These are phyloP conservation scores for Cordyceps javanica DNA, from an alignment of 2,329 filamentous ascomycete genomes.

Conservation along the genomic window DNA sequence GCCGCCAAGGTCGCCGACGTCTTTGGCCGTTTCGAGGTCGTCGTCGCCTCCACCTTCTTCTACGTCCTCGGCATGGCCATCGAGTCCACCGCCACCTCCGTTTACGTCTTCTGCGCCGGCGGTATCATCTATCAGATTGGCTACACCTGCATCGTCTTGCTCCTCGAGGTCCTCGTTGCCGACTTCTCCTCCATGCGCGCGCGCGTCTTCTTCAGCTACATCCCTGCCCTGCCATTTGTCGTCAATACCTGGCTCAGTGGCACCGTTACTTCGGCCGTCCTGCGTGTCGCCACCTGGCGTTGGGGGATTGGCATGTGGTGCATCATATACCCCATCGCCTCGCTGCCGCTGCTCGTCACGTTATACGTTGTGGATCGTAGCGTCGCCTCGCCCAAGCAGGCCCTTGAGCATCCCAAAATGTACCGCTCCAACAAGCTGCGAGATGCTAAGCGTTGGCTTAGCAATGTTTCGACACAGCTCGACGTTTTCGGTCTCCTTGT, in stretches of 20 bases:
- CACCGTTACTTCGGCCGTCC: constrained; percentile 45
- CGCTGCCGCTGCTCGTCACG: constrained; percentile 46
- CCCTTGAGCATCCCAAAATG: not conserved
- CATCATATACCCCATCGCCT: constrained; percentile 52
- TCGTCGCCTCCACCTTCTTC: constrained; percentile 49
- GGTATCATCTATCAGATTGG: constrained; percentile 53
- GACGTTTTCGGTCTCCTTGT: constrained; percentile 45
- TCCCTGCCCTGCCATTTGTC: constrained; percentile 54
- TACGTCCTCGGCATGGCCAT: constrained; percentile 49
- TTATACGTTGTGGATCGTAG: constrained; percentile 29
- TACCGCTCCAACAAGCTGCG: not conserved
- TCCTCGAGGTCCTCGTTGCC: constrained; percentile 55
- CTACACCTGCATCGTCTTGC: constrained; percentile 50
- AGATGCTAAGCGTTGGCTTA: not conserved
- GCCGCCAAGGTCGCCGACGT: constrained; percentile 58
- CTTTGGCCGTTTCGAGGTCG: constrained; percentile 55
- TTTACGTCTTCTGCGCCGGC: constrained; percentile 47
- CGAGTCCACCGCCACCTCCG: constrained; percentile 41
- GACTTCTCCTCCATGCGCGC: constrained; percentile 55
- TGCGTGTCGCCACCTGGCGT: constrained; percentile 46
- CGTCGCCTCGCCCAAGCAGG: not conserved
- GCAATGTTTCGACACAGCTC: constrained; percentile 50
- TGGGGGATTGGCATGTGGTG: constrained; percentile 62
- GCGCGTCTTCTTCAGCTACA: constrained; percentile 55
- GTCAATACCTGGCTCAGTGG: constrained; percentile 61